Conservation (phyloP, 2,329 filamentous ascomycete species). For the Sphaceloma murrayae region DNA sequence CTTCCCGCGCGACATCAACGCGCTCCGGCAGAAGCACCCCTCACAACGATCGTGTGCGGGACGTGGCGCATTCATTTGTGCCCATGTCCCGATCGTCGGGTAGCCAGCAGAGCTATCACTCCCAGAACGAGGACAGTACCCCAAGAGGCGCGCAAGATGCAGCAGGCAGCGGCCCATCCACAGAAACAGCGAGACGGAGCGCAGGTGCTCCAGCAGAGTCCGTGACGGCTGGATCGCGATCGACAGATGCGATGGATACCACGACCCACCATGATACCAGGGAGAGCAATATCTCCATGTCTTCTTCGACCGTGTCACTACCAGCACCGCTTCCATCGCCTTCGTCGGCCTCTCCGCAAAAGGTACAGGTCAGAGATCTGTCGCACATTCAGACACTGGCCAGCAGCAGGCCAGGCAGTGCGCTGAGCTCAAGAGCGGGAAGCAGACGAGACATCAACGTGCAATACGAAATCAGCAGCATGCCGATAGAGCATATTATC, state of each 20-base stretch:
- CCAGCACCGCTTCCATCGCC: conserved; percentile 26
- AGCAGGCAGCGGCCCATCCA: neutral
- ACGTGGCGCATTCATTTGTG: conserved; percentile 13
- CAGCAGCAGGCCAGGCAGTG: conserved; percentile 41
- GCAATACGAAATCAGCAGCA: conserved; percentile 89
- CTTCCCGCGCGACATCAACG: conserved; percentile 7
- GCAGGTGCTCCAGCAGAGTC: neutral
- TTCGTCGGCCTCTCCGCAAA: conserved; percentile 36
- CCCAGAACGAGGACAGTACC: conserved; percentile 12
- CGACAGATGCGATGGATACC: neutral
- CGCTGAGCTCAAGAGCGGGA: conserved; percentile 34
- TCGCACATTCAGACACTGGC: conserved; percentile 86
- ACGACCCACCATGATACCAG: neutral
- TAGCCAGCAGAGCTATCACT: conserved; percentile 17
- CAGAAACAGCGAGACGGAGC: conserved; percentile 6
- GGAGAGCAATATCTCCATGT: conserved; percentile 19
- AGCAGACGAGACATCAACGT: conserved; percentile 44
- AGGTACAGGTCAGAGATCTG: conserved; percentile 76
- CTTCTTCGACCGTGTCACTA: conserved; percentile 35
- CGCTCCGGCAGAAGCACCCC: conserved; percentile 14
- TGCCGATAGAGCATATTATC: conserved; percentile 95
- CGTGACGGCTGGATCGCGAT: conserved; percentile 4
- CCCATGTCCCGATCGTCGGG: conserved; percentile 17
- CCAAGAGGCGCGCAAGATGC: conserved; percentile 11
- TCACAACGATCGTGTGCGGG: conserved; percentile 7